phyloP scores from a whole-genome alignment of 2,329 filamentous ascomycete species.

The Beauveria pseudobassiana region DNA sequence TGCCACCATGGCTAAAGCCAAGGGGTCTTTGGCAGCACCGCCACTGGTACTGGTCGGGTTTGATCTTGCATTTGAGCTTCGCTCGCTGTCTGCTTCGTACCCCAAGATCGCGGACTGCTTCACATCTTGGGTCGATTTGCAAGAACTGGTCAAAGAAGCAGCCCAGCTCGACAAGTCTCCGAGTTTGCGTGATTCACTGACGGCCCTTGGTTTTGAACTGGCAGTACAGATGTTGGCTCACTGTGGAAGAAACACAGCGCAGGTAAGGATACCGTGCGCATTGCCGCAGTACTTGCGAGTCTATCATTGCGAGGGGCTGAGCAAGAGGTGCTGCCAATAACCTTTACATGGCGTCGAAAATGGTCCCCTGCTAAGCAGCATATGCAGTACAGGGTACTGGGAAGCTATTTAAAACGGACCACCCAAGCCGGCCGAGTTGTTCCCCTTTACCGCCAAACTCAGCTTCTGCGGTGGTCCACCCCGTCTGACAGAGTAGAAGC shows the following conservation, averaged over 20 bases:
- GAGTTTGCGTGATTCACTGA: conserved; percentile 3
- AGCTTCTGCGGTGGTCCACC: neutral
- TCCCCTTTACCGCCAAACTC: neutral
- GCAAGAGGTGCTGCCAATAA: neutral
- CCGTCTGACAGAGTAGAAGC: neutral
- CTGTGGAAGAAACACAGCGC: conserved; percentile 4
- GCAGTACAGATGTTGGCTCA: neutral
- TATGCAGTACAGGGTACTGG: neutral
- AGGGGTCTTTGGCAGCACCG: neutral
- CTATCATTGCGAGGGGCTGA: neutral
- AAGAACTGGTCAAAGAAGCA: conserved; percentile 1
- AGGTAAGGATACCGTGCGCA: neutral
- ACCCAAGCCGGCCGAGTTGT: neutral
- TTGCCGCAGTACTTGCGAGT: neutral
- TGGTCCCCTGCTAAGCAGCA: neutral
- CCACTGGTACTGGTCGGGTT: neutral
- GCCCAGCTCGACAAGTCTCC: neutral
- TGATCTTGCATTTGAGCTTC: conserved; percentile 3
- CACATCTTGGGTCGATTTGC: neutral
- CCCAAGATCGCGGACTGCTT: conserved; percentile 2
- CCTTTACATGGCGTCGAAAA: neutral
- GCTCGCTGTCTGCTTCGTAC: neutral
- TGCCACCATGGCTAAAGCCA: neutral
- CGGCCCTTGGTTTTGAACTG: neutral
- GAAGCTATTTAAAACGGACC: neutral